phyloP scores from a whole-genome alignment of 768 basidiomycete genomes.

The Leccinum broughii region DNA sequence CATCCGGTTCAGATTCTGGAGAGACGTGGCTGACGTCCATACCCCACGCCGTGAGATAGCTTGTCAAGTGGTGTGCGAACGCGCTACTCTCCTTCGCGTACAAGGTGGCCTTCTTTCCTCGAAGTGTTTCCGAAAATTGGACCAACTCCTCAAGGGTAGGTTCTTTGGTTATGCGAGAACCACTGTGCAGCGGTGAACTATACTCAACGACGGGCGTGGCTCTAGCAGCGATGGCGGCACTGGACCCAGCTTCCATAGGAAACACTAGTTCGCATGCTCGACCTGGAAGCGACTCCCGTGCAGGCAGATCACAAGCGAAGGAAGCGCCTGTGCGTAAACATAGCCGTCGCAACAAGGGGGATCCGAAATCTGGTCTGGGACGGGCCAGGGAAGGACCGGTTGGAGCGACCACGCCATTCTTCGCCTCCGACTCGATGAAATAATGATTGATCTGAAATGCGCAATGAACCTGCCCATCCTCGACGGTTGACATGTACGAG shows the following conservation, averaged over 20 bases:
- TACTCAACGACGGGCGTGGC: conserved; percentile 45
- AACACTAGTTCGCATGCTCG: conserved; percentile 68
- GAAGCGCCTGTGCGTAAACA: conserved; percentile 59
- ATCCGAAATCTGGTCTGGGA: conserved; percentile 43
- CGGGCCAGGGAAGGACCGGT: conserved; percentile 26
- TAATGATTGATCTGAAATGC: conserved; percentile 58
- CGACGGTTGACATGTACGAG: conserved; percentile 25
- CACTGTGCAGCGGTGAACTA: conserved; percentile 47
- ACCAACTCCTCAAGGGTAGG: conserved; percentile 79
- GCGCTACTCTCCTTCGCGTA: conserved; percentile 85
- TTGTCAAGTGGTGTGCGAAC: conserved; percentile 91
- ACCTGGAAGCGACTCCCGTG: conserved; percentile 42
- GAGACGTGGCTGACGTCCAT: conserved; percentile 87
- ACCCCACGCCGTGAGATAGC: conserved; percentile 93
- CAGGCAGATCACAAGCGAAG: conserved; percentile 39
- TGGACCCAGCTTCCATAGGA: conserved; percentile 58
- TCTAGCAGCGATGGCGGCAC: conserved; percentile 43
- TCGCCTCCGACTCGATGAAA: conserved; percentile 32
- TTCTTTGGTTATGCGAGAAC: conserved; percentile 59
- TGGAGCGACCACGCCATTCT: conserved; percentile 9
- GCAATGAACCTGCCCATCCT: conserved; percentile 49
- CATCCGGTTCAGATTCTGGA: conserved; percentile 54
- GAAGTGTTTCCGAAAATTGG: conserved; percentile 77
- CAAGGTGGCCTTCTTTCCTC: conserved; percentile 79
- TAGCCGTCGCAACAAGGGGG: conserved; percentile 59